Evolutionary conservation across 495 filamentous ascomycete species (phyloP).

Genomic region (Talaromyces borbonicus): DNA sequence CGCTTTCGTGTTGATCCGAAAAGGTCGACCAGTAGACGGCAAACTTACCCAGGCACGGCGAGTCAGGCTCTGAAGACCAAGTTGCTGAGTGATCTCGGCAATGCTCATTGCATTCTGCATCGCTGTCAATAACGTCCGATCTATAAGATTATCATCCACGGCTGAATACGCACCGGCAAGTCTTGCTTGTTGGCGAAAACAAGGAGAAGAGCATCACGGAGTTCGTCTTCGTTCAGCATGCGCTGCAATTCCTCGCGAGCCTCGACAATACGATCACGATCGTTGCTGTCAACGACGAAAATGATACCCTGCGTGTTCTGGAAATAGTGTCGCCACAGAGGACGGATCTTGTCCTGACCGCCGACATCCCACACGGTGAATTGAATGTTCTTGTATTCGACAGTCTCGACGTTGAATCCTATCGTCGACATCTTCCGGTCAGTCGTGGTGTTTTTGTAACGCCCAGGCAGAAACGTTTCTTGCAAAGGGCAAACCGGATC

Average conservation of each 20-base stretch:
- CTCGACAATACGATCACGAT: conserved; percentile 98
- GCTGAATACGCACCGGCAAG: conserved; percentile 75
- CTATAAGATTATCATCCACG: neutral
- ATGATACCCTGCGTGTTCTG: conserved; percentile 99
- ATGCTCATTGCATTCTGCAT: conserved; percentile 96
- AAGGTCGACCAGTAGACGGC: neutral
- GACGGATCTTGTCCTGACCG: conserved; percentile 99
- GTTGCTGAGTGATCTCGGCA: conserved; percentile 98
- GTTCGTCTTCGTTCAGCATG: conserved; percentile 99
- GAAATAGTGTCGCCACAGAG: conserved; percentile 99
- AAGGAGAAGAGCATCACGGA: conserved; percentile 91
- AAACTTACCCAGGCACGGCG: conserved; percentile 92
- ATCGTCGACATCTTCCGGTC: conserved; percentile 8
- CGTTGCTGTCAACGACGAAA: conserved; percentile 99
- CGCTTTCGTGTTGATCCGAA: too few species aligned
- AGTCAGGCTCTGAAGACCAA: conserved; percentile 96
- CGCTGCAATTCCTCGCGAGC: conserved; percentile 98
- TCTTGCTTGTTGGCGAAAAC: conserved; percentile 99
- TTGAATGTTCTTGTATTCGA: conserved; percentile 99
- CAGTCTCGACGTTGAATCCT: conserved; percentile 99
- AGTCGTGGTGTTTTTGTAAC: conserved; percentile 4
- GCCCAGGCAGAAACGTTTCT: too few species aligned
- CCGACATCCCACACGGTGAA: conserved; percentile 99
- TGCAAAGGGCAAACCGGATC: conserved; percentile 4
- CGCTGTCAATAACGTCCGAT: conserved; percentile 12